Evolutionary conservation across 306 rosid genomes (phyloP).

Genomic region (Corylus heterophylla): DNA sequence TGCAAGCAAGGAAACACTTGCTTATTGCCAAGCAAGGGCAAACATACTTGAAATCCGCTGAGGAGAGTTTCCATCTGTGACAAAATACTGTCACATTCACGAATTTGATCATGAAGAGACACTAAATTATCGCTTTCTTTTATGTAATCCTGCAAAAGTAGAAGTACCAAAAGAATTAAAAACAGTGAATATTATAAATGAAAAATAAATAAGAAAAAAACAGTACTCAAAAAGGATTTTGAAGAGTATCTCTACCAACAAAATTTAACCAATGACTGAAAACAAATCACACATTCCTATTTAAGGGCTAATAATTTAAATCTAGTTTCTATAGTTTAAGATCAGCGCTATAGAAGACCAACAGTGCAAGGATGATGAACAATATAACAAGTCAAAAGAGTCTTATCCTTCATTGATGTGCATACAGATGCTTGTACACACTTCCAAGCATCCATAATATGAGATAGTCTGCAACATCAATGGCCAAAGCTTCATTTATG

Average conservation of each 20-base stretch:
- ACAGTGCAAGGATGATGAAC: not conserved
- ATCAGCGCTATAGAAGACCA: not conserved
- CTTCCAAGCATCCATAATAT: not conserved
- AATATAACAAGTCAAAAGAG: not conserved
- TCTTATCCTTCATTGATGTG: not conserved
- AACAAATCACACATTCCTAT: not conserved
- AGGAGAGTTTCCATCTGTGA: conserved; percentile 97
- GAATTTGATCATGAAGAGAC: conserved; percentile 96
- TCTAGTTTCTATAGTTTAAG: not conserved
- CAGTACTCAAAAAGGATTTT: not conserved
- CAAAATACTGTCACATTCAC: conserved; percentile 91
- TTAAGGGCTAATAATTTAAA: not conserved
- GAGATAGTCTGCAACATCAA: not conserved
- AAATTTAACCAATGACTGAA: not conserved
- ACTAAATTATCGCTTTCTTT: conserved; percentile 94
- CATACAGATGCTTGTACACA: not conserved
- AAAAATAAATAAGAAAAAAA: not conserved
- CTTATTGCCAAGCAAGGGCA: conserved; percentile 27
- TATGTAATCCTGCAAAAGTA: conserved; percentile 74
- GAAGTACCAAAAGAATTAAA: conserved; percentile 7
- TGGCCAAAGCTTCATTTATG: not conserved
- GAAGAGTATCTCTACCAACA: not conserved
- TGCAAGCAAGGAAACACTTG: conserved; percentile 15
- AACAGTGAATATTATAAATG: not conserved
- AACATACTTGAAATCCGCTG: conserved; percentile 88